phyloP scores from a whole-genome alignment of 169 alveolate species.

The Babesia gibsoni region DNA sequence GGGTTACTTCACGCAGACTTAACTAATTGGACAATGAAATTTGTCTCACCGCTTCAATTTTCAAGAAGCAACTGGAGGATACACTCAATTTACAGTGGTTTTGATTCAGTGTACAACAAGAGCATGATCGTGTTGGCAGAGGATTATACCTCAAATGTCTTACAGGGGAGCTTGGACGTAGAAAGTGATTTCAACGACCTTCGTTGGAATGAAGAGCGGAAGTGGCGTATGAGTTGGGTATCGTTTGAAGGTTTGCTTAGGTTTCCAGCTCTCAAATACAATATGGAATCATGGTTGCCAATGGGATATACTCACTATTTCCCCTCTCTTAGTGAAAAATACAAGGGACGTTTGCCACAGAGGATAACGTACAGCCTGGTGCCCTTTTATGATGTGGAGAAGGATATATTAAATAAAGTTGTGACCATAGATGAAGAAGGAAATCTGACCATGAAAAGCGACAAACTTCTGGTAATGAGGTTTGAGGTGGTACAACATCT shows the following conservation, averaged over 20 bases:
- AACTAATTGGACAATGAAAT: neutral
- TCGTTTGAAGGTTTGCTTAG: neutral
- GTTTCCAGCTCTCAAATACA: constrained; percentile 9
- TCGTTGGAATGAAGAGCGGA: neutral
- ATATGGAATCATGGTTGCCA: neutral
- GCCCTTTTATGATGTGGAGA: neutral
- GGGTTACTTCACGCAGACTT: neutral
- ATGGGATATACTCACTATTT: neutral
- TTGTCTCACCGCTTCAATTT: neutral
- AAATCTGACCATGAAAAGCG: constrained; percentile 3
- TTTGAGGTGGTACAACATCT: constrained; percentile 25
- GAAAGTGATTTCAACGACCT: neutral
- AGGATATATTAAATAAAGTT: neutral
- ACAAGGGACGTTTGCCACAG: neutral
- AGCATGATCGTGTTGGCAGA: constrained; percentile 23
- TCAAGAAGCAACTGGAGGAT: constrained; percentile 1
- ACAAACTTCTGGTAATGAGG: constrained; percentile 6
- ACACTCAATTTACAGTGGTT: neutral
- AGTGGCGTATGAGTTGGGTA: constrained; percentile 41
- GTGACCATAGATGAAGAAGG: constrained; percentile 14
- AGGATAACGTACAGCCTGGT: neutral
- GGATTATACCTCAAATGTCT: neutral
- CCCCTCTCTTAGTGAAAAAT: neutral
- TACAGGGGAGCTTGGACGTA: neutral
- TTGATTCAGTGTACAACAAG: neutral